Base-by-base conservation (phyloP, 2,329 filamentous ascomycete species). In the Apiospora sp. region DNA sequence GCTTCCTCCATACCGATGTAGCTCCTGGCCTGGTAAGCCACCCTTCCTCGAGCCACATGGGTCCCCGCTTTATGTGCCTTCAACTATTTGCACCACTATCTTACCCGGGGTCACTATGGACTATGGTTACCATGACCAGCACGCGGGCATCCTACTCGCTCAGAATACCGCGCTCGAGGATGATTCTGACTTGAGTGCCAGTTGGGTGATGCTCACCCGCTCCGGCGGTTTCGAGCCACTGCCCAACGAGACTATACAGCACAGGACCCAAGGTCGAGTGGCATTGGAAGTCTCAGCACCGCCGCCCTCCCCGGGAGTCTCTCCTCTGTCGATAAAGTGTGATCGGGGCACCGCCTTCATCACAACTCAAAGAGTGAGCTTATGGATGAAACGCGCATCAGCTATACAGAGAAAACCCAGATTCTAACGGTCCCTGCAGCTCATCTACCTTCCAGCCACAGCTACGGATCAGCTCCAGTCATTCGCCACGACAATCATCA, bases 121-220 rank as follows among this genome's bases (percentile, higher is more conserved):
- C 77, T 81, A 81, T 78, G 79, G 79, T 69, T 80, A 82, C 74
- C 83, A 84, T 78, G 82, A 85, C 74, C 83, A 85, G 78, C 84
- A 85, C 82, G 81, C 81, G 72, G 84, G 81, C 72, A 81, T 83
- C 34, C 34, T 64, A 70, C 82, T 86, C 75, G 82, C 82, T 72
- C 82, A 81, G 73, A 83, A 81, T 73, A 81, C 80, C 70, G 81
- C 77, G 74, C 77, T 76, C 67, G 80, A 82, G 74, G 80, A 82
- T 73, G 83, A 88, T 80, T 84, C 87, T 90, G 84, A 90, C 85
- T 85, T 89, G 81, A 82, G 82, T 77, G 82, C 84, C 80, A 91
- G 89, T 79, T 98, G 96, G 96, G 96, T 98, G 67, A 98, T 98
- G 95, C 91, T 97, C 79, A 91, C 92, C 80, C 89, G 92, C 80